A percentile compares a stretch with the other conserved stretches of the same genome.
Evolutionary conservation across 768 basidiomycete species (phyloP).

Genomic region (Termitomyces sp.): DNA sequence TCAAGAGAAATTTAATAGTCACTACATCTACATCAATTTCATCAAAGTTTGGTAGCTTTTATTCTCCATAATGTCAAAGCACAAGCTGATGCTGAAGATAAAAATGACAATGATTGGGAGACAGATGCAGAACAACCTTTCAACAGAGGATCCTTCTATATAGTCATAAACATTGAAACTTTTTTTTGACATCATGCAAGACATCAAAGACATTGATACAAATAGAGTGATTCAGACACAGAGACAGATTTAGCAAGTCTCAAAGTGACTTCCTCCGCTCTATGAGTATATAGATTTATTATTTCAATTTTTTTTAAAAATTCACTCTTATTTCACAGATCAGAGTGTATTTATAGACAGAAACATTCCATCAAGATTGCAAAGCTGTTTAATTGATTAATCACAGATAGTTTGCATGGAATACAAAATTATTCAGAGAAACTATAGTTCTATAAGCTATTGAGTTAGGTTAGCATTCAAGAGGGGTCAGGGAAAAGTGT

Average conservation of each 20-base stretch:
- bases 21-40: neutral
- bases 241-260: neutral
- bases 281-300: too few species aligned
- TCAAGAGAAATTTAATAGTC: neutral
- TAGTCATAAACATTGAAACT: neutral
- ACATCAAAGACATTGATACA: neutral
- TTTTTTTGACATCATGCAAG: neutral
- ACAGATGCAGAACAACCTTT: neutral
- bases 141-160: neutral
- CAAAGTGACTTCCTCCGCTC: too few species aligned
- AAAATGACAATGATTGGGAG: neutral
- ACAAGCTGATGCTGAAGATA: neutral
- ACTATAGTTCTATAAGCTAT: neutral
- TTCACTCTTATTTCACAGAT: neutral
- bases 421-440: neutral
- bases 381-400: neutral
- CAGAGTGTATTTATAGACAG: neutral
- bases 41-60: neutral
- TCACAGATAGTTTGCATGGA: neutral
- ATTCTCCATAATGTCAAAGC: neutral
- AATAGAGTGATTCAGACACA: neutral
- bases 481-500: neutral
- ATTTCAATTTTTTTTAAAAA: neutral
- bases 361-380: neutral
- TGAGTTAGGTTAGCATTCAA: neutral